Evolutionary conservation across 768 basidiomycete genomes (phyloP), one percentile per base, ranked within the genome.

Genomic region (Coprinopsis marcescibilis): DNA sequence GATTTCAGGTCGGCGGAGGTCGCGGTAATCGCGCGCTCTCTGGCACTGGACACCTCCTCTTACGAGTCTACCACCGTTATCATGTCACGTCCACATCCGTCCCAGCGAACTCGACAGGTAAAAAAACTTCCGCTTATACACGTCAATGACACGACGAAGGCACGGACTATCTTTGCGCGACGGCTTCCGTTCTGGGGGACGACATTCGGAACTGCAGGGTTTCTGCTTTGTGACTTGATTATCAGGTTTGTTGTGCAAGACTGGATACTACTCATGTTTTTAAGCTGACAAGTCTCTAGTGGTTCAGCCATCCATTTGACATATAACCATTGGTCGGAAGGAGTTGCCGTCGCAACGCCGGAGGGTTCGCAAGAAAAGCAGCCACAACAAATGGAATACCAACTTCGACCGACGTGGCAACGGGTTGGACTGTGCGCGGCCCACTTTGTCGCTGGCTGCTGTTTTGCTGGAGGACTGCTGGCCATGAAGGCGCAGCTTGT

Each of bases 301-400:
- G 48, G 48, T 15, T 20, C 42, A 12, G 39, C 42, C 30, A 35
- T 44, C 8, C 29, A 43, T 26, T 17, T 35, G 27, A 49, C 48
- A 35, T 49, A 42, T 40, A 43, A 43, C 41, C 35, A 49, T 42
- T 49, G 48, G 48, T 43, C 48, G 1, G 48, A 49, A 30, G 7
- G 26, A 4, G 21, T 11, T 4, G 26, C 21, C 27, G 41, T 43
- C 13, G 17, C 21, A 7, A 15, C 25, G 20, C 33, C 48, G 7
- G 33, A 40, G 13, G 27, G 34, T 6, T 14, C 24, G 15, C 10
- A 13, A 5, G 36, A 17, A 7, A 20, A 12, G 7, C 26, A 36
- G 5, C 4, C 19, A 14, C 30, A 26, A 10, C 26, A 14, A 49
- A 24, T 49, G 7, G 26, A 44, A 43, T 49, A 42, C 41, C 10